Base-by-base conservation (phyloP, 192 early-diverging fungal genomes). In the Coemansia sp. region DNA sequence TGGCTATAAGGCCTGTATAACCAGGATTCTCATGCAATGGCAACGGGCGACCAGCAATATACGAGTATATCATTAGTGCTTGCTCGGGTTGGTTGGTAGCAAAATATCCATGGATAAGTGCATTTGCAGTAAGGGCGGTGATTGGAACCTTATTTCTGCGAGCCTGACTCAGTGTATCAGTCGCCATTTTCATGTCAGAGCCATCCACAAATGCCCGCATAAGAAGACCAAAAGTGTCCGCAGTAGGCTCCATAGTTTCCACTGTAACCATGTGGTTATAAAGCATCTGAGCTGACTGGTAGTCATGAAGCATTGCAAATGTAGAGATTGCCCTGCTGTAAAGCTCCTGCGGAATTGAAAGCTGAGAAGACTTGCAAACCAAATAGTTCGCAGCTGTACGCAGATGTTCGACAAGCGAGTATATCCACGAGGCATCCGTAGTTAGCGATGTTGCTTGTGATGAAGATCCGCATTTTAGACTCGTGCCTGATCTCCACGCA, bases 251-350 rank as follows among this genome's bases (percentile, higher is more conserved):
- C 69, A 76, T 70, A 16, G n/a, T 37, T 13, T 60, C 63, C 2
- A 40, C 36, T 2, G 21, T 16, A 0, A 65, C 62, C 71, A 82
- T 73, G 47, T 71, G 71, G 68, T 69, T 61, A 54, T 82, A 82
- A 8, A 70, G 22, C 16, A 41, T 63, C 68, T 82, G 74, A 0
- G 71, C 61, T 1, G 59, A 40, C 22, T 61, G 60, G 39, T 67
- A 59, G 51, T 76, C 74, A 0, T 68, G 60, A 16, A 69, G 57
- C 15, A 71, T 64, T 2, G 71, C 74, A 57, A 73, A 76, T 22
- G 58, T 51, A 0, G 74, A 67, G 12, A 81, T 81, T 18, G 73
- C 78, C 47, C 65, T 59, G 49, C 69, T 71, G 64, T 69, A 81
- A 37, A 81, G 42, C 40, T 72, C 68, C 42, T 67, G 72, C 26